Evolutionary conservation across 192 early-diverging fungal genomes (phyloP), one percentile per base, ranked within the genome.

Genomic region (Chytriomyces hyalinus): DNA sequence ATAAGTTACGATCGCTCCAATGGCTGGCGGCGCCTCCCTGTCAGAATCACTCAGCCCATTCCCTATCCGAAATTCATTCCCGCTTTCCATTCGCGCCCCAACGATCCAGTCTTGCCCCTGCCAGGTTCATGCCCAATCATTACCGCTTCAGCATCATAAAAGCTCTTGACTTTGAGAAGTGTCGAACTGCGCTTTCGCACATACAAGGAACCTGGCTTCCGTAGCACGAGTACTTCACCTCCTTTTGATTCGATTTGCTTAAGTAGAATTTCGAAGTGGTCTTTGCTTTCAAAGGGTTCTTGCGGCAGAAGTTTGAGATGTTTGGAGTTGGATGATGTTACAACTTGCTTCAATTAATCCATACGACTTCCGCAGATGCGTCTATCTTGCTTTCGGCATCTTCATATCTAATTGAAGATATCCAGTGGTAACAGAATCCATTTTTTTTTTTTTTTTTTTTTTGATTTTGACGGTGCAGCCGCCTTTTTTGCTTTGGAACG

Each of bases 191-290:
- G 85, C 24, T 83, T 87, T 46, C 83, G 72, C n/a, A 81, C 81
- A 61, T 88, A 90, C 26, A 68, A n/a, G 68, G 59, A 73, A 4
- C 61, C 13, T 4, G 81, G 68, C 22, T 81, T 47, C 46, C 90
- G 65, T 43, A 92, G 77, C 92, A 93, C 93, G 20, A 93, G 75
- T 9, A 91, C 92, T 78, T 93, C 92, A 24, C 89, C 92, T 7
- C 92, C 92, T 47, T 80, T 68, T 20, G 53, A 68, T 63, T 91
- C 85, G 10, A 93, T 84, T 46, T 84, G 70, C 22, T 87, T 76
- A 47, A 92, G 79, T 62, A 81, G 71, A 7, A 83, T 80, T 11
- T 82, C 8, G 45, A 93, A 50, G 66, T 92, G 87, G 13, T 76
- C 47, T 6, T 72, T 66, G 6, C 67, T 71, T 28, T 73, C 80